phyloP scores from a whole-genome alignment of 2,329 filamentous ascomycete species.

The Arachnomyces sp. region DNA sequence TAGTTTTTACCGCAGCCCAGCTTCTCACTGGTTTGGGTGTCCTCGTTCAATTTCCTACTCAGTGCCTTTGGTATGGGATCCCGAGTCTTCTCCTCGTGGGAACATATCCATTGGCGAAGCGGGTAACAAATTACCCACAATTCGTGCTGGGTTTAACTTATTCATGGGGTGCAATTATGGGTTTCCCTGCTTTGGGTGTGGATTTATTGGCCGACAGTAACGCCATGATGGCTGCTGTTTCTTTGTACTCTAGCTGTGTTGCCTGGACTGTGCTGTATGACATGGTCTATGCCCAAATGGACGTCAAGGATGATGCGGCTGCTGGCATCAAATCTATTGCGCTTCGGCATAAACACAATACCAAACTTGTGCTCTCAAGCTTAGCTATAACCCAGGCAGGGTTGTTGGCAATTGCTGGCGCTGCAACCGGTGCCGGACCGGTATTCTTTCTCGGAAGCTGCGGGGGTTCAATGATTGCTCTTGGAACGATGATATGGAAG shows the following conservation, averaged over 20 bases:
- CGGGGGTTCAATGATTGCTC: constrained; percentile 46
- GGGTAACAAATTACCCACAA: constrained; percentile 47
- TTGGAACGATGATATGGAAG: constrained; percentile 52
- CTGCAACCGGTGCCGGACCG: constrained; percentile 46
- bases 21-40: constrained; percentile 34
- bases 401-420: constrained; percentile 37
- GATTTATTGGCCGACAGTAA: constrained; percentile 34
- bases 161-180: constrained; percentile 44
- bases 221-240: constrained; percentile 30
- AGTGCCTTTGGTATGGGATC: constrained; percentile 37
- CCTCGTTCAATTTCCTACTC: constrained; percentile 34
- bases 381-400: constrained; percentile 34
- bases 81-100: constrained; percentile 37
- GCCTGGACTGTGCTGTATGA: constrained; percentile 44
- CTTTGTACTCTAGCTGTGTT: constrained; percentile 40
- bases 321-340: constrained; percentile 46
- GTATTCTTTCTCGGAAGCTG: constrained; percentile 51
- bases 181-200: constrained; percentile 37
- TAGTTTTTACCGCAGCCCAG: constrained; percentile 38
- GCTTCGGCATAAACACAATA: constrained; percentile 40
- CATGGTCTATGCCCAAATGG: constrained; percentile 46
- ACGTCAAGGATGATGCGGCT: constrained; percentile 42
- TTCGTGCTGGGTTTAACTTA: constrained; percentile 44
- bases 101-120: constrained; percentile 45
- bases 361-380: constrained; percentile 35